A percentile compares a stretch with the other conserved stretches of the same genome.
Conservation (phyloP, 495 filamentous ascomycete genomes). For the Parmelia sp. region DNA sequence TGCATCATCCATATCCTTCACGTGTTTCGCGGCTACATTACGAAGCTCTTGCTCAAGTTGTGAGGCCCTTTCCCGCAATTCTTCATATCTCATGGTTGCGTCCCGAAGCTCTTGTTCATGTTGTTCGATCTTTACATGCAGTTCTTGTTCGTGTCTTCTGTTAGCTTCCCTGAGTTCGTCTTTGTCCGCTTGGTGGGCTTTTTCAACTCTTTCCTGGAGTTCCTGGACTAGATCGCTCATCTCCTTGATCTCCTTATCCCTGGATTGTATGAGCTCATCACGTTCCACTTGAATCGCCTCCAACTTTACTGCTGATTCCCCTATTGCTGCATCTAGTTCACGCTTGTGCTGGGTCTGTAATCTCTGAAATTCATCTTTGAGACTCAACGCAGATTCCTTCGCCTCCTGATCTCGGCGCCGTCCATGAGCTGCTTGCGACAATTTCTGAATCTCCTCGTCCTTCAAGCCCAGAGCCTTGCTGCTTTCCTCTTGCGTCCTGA, state of each 20-base stretch:
- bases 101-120: conserved; percentile 11
- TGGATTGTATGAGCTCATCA: conserved; percentile 13
- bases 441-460: conserved; percentile 10
- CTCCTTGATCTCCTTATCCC: conserved; percentile 14
- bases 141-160: conserved; percentile 1
- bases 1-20: conserved; percentile 6
- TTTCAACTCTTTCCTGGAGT: conserved; percentile 7
- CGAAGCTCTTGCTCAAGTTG: conserved; percentile 14
- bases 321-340: conserved; percentile 11
- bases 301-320: neutral
- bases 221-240: conserved; percentile 15
- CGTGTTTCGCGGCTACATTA: neutral
- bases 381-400: conserved; percentile 11
- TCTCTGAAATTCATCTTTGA: conserved; percentile 10
- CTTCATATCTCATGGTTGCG: conserved; percentile 5
- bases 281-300: conserved; percentile 5
- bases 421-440: neutral
- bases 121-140: neutral
- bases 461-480: neutral
- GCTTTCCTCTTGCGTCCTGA: conserved; percentile 4
- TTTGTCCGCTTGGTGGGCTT: conserved; percentile 5
- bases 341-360: conserved; percentile 16
- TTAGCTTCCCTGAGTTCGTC: conserved; percentile 6
- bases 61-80: neutral
- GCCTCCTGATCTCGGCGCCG: conserved; percentile 8